These are phyloP conservation scores for Naganishia vaughanmartiniae DNA, from an alignment of 768 basidiomycete genomes.

Conservation along the genomic window DNA sequence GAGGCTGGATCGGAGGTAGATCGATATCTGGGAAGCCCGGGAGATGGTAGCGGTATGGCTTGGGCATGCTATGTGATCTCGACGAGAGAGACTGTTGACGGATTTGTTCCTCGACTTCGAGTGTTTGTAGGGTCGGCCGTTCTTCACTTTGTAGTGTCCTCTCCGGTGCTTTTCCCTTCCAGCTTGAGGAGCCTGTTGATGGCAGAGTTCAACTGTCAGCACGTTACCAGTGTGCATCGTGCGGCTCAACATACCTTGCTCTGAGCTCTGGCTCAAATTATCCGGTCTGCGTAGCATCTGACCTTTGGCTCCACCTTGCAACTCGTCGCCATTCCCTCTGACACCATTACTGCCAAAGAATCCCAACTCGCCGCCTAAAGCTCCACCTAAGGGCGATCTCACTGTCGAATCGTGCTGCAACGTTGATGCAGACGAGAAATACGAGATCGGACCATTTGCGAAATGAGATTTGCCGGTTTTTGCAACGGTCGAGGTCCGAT, in stretches of 20 bases:
- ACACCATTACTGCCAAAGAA: conserved; percentile 13
- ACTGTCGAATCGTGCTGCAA: conserved; percentile 23
- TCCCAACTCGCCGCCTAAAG: conserved; percentile 8
- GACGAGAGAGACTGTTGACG: conserved; percentile 11
- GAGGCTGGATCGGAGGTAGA: conserved; percentile 8
- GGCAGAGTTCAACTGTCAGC: not conserved
- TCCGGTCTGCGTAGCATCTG: not conserved
- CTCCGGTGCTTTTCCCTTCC: conserved; percentile 19
- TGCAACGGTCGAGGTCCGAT: not conserved
- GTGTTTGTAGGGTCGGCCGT: conserved; percentile 8
- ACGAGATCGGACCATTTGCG: conserved; percentile 2
- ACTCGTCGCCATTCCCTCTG: not conserved
- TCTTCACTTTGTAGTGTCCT: conserved; percentile 4
- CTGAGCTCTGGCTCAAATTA: not conserved
- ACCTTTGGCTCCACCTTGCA: not conserved
- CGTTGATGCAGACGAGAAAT: conserved; percentile 7
- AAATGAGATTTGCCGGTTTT: not conserved
- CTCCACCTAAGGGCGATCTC: conserved; percentile 18
- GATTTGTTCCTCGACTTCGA: conserved; percentile 16
- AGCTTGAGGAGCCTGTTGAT: conserved; percentile 1
- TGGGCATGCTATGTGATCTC: not conserved
- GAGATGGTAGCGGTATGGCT: conserved; percentile 9
- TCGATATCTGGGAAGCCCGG: conserved; percentile 13
- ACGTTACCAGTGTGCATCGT: not conserved
- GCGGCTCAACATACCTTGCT: not conserved